Percentiles rank a stretch among this genome's conserved stretches.
phyloP scores from a whole-genome alignment of 805 yeast species.

The Yamadazyma ubonensis region DNA sequence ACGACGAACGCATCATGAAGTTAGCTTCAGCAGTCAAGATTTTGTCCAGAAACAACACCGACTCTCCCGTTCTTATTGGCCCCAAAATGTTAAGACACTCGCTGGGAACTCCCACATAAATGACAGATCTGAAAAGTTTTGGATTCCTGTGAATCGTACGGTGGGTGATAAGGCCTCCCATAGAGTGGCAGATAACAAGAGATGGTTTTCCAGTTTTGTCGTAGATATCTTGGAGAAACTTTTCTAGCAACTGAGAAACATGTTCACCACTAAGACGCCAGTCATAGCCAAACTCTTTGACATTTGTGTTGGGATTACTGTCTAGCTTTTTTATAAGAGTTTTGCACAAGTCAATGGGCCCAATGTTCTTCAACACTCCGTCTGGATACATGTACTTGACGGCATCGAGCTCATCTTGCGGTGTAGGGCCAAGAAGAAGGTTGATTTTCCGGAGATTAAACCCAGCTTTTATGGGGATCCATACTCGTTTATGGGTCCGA shows the following conservation, averaged over 20 bases:
- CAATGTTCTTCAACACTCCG: conserved; percentile 77
- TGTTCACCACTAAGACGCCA: conserved; percentile 79
- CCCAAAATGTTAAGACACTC: conserved; percentile 86
- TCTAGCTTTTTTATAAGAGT: conserved; percentile 54
- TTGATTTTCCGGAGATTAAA: conserved; percentile 69
- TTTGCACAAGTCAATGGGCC: conserved; percentile 80
- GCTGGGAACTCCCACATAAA: conserved; percentile 82
- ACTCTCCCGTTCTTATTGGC: conserved; percentile 79
- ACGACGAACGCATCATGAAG: conserved; percentile 86
- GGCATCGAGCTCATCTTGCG: conserved; percentile 64
- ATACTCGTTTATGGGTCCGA: conserved; percentile 61
- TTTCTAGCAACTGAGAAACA: conserved; percentile 49
- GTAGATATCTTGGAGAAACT: conserved; percentile 47
- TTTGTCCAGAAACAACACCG: conserved; percentile 69
- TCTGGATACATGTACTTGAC: conserved; percentile 59
- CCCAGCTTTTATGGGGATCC: conserved; percentile 90
- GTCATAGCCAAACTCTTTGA: conserved; percentile 85
- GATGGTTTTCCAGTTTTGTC: conserved; percentile 55
- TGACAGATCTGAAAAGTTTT: conserved; percentile 63
- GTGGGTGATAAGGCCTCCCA: conserved; percentile 91
- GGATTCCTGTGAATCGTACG: conserved; percentile 72
- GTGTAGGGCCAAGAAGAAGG: conserved; percentile 68
- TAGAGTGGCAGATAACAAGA: conserved; percentile 81
- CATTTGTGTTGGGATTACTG: conserved; percentile 56
- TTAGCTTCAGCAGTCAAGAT: conserved; percentile 78